Evolutionary conservation across 2,329 filamentous ascomycete genomes (phyloP).

Genomic region (Didymella segeticola): DNA sequence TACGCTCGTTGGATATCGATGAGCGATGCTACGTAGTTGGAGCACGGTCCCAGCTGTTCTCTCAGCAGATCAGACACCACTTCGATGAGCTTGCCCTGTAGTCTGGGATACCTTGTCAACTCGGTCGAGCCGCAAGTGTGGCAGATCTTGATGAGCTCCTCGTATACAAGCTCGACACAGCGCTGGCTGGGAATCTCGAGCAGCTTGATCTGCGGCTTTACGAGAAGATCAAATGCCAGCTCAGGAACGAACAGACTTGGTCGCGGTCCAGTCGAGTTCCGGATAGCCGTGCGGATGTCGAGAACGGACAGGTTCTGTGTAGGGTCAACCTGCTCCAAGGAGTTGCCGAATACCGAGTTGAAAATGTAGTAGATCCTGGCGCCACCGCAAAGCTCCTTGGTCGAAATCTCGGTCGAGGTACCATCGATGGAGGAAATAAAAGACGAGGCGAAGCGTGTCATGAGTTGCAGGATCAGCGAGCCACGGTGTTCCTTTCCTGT

Average conservation of each 20-base stretch:
- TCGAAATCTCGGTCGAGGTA: constrained; percentile 97
- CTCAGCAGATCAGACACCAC: constrained; percentile 95
- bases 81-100: constrained; percentile 97
- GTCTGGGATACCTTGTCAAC: constrained; percentile 85
- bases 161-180: constrained; percentile 97
- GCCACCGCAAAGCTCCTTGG: constrained; percentile 94
- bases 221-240: constrained; percentile 94
- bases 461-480: constrained; percentile 91
- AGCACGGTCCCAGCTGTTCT: constrained; percentile 88
- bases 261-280: constrained; percentile 94
- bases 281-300: constrained; percentile 95
- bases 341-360: constrained; percentile 98
- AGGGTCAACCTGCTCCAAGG: constrained; percentile 93
- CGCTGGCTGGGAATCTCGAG: constrained; percentile 93
- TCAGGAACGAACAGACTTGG: constrained; percentile 97
- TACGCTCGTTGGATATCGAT: constrained; percentile 98
- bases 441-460: constrained; percentile 97
- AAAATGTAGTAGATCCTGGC: constrained; percentile 98
- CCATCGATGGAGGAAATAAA: constrained; percentile 99
- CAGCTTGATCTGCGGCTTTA: constrained; percentile 98
- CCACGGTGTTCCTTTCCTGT: constrained; percentile 96
- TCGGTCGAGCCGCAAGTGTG: constrained; percentile 97
- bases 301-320: constrained; percentile 93
- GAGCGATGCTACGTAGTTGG: constrained; percentile 90
- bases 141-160: constrained; percentile 99